phyloP scores from a whole-genome alignment of 768 basidiomycete species.

The Lactarius psammicola region DNA sequence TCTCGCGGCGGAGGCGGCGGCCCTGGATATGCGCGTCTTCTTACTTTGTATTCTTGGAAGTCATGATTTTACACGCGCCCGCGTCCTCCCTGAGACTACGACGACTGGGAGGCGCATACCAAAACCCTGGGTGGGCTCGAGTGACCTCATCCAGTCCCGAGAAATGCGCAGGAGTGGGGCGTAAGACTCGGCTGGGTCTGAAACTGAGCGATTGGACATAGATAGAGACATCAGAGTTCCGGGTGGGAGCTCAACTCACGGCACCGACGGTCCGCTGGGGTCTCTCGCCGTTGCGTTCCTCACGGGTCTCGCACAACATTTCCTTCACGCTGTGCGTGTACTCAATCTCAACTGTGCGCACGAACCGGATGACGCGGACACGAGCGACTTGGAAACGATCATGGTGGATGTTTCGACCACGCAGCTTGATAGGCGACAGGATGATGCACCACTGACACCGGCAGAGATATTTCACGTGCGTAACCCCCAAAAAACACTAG shows the following conservation, averaged over 20 bases:
- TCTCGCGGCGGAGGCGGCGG: slow-evolving; percentile 50
- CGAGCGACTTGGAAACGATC: slow-evolving; percentile 31
- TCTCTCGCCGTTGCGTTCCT: slow-evolving; percentile 33
- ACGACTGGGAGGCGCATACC: slow-evolving; percentile 58
- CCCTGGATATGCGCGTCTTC: slow-evolving; percentile 57
- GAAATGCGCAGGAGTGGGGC: too few relatives aligned
- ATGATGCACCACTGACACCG: slow-evolving; percentile 27
- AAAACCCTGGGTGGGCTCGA: slow-evolving; percentile 64
- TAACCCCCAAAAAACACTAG: background rate
- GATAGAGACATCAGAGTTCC: too few relatives aligned
- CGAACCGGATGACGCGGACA: slow-evolving; percentile 25
- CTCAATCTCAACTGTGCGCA: slow-evolving; percentile 29
- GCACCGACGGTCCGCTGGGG: slow-evolving; percentile 47
- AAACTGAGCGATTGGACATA: slow-evolving; percentile 19
- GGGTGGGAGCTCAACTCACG: too few relatives aligned
- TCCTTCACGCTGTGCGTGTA: slow-evolving; percentile 30
- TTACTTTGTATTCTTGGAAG: background rate
- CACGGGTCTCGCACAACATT: slow-evolving; percentile 32
- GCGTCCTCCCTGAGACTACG: slow-evolving; percentile 67
- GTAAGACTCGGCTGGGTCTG: too few relatives aligned
- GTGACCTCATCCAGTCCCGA: slow-evolving; percentile 55
- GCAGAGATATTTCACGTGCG: slow-evolving; percentile 56
- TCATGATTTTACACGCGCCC: slow-evolving; percentile 52
- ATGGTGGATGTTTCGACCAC: slow-evolving; percentile 25
- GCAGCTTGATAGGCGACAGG: background rate